A percentile compares a stretch with the other conserved stretches of the same genome.
These are phyloP conservation scores for Claviceps digitariae DNA, from an alignment of 2,329 filamentous ascomycete species.

Conservation along the genomic window DNA sequence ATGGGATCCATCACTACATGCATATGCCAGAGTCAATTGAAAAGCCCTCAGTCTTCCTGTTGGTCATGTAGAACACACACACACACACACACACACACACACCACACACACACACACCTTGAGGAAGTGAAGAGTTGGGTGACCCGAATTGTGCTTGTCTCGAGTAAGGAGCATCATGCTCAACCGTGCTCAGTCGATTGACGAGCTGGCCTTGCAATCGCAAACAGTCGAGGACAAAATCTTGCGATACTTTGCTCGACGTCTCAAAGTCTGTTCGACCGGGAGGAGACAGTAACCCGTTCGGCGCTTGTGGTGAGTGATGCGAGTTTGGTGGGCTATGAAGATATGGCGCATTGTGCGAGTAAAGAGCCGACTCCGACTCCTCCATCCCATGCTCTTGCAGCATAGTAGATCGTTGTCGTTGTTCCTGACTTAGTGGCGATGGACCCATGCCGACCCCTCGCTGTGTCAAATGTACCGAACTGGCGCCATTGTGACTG, in stretches of 20 bases:
- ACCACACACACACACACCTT: conserved; percentile 1
- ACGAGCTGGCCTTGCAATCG: conserved; percentile 14
- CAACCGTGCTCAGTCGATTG: conserved; percentile 10
- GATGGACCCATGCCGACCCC: conserved; percentile 5
- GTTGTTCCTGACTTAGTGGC: conserved; percentile 5
- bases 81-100: conserved; percentile 3
- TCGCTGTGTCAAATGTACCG: background rate
- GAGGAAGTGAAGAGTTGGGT: background rate
- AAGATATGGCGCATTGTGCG: conserved; percentile 6
- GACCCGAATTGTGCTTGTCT: conserved; percentile 1
- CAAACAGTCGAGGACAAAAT: conserved; percentile 14
- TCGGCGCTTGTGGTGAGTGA: conserved; percentile 5
- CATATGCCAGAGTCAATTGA: background rate
- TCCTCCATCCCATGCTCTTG: conserved; percentile 8
- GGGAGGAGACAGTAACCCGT: conserved; percentile 11
- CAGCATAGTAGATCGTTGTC: conserved; percentile 2
- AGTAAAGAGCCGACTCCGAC: conserved; percentile 6
- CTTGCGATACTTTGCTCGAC: conserved; percentile 7
- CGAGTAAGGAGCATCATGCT: conserved; percentile 7
- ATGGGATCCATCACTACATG: conserved; percentile 5
- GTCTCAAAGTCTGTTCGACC: conserved; percentile 4
- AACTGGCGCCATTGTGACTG: background rate
- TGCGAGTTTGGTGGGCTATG: conserved; percentile 10
- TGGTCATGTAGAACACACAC: background rate
- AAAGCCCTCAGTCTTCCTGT: background rate